Conservation (phyloP, 2,329 filamentous ascomycete species). For the Beauveria scarabaeidicola region DNA sequence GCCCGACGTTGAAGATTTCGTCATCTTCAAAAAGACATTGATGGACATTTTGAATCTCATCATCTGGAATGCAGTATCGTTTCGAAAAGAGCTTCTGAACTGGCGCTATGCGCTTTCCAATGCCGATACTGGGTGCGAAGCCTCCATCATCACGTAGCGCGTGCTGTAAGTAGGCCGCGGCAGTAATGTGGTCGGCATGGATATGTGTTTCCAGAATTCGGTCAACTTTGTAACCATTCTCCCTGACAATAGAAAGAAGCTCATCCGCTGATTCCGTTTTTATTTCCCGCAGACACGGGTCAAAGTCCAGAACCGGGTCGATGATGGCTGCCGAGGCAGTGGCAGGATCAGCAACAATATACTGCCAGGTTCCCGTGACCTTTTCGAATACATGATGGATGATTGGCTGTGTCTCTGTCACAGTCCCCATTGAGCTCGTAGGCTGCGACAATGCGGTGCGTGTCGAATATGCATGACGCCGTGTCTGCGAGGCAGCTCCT, state of each 20-base stretch:
- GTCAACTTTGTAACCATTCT: slow-evolving; percentile 38
- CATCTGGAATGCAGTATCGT: slow-evolving; percentile 35
- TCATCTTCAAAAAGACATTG: slow-evolving; percentile 45
- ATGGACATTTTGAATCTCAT: slow-evolving; percentile 40
- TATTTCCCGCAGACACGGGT: slow-evolving; percentile 26
- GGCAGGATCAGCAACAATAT: slow-evolving; percentile 46
- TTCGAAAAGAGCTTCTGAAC: slow-evolving; percentile 43
- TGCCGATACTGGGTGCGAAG: slow-evolving; percentile 37
- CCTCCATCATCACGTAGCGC: slow-evolving; percentile 28
- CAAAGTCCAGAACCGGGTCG: slow-evolving; percentile 53
- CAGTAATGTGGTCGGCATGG: slow-evolving; percentile 53
- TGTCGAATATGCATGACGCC: not conserved
- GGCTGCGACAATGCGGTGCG: not conserved
- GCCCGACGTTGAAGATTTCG: slow-evolving; percentile 43
- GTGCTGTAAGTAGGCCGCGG: slow-evolving; percentile 48
- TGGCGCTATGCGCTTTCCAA: slow-evolving; percentile 43
- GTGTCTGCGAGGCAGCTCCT: not conserved
- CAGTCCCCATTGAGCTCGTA: not conserved
- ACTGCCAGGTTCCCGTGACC: slow-evolving; percentile 48
- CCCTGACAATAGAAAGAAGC: slow-evolving; percentile 35
- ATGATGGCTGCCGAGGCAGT: slow-evolving; percentile 46
- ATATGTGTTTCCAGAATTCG: slow-evolving; percentile 54
- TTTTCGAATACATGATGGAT: slow-evolving; percentile 32
- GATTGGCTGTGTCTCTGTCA: not conserved
- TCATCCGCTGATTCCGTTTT: slow-evolving; percentile 43